Conservation (phyloP, 495 filamentous ascomycete genomes). For the Clavariopsis aquatica region DNA sequence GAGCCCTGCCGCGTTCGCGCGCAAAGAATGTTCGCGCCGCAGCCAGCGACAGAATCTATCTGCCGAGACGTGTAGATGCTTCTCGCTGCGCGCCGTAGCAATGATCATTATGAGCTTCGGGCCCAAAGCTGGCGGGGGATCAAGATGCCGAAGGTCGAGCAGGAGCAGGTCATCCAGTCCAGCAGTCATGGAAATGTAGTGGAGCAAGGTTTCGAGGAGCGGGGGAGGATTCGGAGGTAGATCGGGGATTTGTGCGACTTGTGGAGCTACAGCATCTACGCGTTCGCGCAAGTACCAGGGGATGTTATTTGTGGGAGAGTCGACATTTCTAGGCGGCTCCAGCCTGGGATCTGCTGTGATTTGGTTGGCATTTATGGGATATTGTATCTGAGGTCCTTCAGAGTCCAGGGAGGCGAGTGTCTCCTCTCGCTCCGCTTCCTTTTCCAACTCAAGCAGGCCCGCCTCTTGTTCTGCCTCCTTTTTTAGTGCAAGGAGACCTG, state of each 20-base stretch:
- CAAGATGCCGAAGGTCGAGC: constrained; percentile 77
- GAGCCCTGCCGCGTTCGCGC: constrained; percentile 80
- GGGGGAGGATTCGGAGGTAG: constrained; percentile 73
- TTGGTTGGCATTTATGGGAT: neutral
- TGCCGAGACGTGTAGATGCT: constrained; percentile 89
- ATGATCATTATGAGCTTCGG: constrained; percentile 88
- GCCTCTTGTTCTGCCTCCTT: neutral
- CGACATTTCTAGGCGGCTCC: neutral
- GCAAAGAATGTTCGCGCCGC: constrained; percentile 66
- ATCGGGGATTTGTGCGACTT: constrained; percentile 62
- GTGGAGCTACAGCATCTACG: constrained; percentile 43
- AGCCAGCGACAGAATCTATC: constrained; percentile 87
- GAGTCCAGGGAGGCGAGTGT: neutral
- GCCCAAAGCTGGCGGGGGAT: constrained; percentile 84
- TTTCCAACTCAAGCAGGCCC: neutral
- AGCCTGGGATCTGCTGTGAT: neutral
- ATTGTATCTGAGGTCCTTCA: neutral
- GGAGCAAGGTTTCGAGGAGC: constrained; percentile 69
- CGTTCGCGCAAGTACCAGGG: constrained; percentile 81
- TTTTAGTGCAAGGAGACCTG: too few species aligned
- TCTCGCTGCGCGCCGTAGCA: constrained; percentile 89
- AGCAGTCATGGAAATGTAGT: constrained; percentile 75
- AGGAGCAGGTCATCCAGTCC: constrained; percentile 77
- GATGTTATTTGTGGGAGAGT: neutral
- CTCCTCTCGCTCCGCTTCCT: neutral